phyloP scores from a whole-genome alignment of 208 protist species.

The Crithidia expoeki region DNA sequence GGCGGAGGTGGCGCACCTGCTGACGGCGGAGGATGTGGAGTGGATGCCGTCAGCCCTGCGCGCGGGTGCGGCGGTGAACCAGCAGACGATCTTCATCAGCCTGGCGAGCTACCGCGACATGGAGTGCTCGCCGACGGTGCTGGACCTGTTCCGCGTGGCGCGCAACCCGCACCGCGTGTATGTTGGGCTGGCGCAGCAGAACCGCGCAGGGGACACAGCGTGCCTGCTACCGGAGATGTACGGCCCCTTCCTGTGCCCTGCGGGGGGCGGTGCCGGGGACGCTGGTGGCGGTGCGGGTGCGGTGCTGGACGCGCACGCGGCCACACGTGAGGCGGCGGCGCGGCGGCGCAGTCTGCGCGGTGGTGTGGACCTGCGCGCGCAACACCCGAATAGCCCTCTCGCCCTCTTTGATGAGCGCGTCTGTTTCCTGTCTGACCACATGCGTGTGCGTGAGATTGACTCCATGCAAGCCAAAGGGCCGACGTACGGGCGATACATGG shows the following conservation, averaged over 20 bases:
- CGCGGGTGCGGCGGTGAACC: conserved; percentile 16
- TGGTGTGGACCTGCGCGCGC: conserved; percentile 1
- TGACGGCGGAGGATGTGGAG: conserved; percentile 8
- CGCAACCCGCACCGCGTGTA: conserved; percentile 70
- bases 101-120: conserved; percentile 89
- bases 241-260: conserved; percentile 25
- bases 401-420: conserved; percentile 28
- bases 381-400: neutral
- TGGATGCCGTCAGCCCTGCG: conserved; percentile 23
- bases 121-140: conserved; percentile 81
- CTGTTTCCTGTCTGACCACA: conserved; percentile 61
- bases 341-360: conserved; percentile 5
- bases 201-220: conserved; percentile 41
- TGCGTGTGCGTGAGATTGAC: conserved; percentile 57
- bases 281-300: too few relatives aligned
- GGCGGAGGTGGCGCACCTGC: conserved; percentile 23
- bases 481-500: conserved; percentile 81
- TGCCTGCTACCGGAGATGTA: conserved; percentile 51
- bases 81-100: conserved; percentile 84
- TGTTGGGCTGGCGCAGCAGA: conserved; percentile 88
- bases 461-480: conserved; percentile 66
- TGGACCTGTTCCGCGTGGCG: conserved; percentile 71
- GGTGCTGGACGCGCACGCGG: conserved; percentile 2
- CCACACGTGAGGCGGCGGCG: conserved; percentile 11
- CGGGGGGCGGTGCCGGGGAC: neutral